Evolutionary conservation across 176 grass and related monocot genomes (phyloP).

Genomic region (Alopecurus myosuroides): DNA sequence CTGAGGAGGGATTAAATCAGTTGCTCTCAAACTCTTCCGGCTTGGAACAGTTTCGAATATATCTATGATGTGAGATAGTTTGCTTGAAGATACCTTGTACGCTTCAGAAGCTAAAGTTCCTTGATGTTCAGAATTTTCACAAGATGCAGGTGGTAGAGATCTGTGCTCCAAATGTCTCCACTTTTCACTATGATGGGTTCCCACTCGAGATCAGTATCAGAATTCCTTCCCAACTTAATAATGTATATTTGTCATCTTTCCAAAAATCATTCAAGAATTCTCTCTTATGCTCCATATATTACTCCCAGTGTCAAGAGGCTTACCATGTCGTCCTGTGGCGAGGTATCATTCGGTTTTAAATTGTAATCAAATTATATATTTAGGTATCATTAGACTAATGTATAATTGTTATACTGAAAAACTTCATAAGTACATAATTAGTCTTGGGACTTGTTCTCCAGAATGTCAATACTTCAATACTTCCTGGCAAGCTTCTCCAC

Average conservation of each 20-base stretch:
- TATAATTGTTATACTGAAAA: not conserved
- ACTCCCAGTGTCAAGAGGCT: not conserved
- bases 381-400: too few species aligned
- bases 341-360: not conserved
- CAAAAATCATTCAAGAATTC: too few species aligned
- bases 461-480: not conserved
- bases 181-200: not conserved
- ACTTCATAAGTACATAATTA: not conserved
- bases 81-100: not conserved
- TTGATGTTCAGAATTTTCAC: not conserved
- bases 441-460: not conserved
- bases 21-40: not conserved
- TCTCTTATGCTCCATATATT: too few species aligned
- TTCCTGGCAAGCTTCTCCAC: not conserved
- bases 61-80: too few species aligned
- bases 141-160: not conserved
- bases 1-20: not conserved
- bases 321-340: not conserved
- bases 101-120: not conserved
- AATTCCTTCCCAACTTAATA: not conserved
- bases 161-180: not conserved
- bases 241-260: not conserved
- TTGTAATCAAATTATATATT: not conserved
- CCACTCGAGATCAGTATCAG: not conserved
- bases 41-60: too few species aligned